Evolutionary conservation across 2,329 filamentous ascomycete species (phyloP).

Genomic region (Aspergillus neoniger): DNA sequence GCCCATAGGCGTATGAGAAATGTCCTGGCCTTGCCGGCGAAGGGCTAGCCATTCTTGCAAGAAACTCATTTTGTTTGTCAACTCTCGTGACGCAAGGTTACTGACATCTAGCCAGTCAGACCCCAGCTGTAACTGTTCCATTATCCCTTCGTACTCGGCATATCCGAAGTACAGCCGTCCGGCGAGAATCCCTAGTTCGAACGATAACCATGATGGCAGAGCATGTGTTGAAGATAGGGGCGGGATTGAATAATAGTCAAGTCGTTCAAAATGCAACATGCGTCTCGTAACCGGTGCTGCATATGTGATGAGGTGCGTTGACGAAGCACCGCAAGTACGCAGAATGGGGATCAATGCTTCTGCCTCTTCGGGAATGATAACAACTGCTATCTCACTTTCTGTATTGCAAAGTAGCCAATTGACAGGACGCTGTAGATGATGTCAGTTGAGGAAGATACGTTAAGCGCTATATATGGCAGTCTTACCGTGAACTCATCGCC

Average conservation of each 20-base stretch:
- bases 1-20: slow-evolving; percentile 39
- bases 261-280: slow-evolving; percentile 61
- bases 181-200: slow-evolving; percentile 62
- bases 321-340: slow-evolving; percentile 9
- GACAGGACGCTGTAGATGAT: slow-evolving; percentile 36
- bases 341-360: slow-evolving; percentile 56
- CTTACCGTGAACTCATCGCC: slow-evolving; percentile 17
- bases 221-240: slow-evolving; percentile 42
- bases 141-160: slow-evolving; percentile 23
- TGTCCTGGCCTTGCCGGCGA: slow-evolving; percentile 38
- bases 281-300: slow-evolving; percentile 60
- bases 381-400: slow-evolving; percentile 50
- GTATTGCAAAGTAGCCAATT: slow-evolving; percentile 64
- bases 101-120: neutral
- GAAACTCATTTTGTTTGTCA: slow-evolving; percentile 27
- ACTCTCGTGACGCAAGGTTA: neutral
- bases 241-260: slow-evolving; percentile 58
- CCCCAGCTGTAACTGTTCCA: neutral
- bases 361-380: slow-evolving; percentile 66
- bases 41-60: slow-evolving; percentile 38
- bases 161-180: slow-evolving; percentile 58
- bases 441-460: neutral
- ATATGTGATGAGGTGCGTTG: slow-evolving; percentile 57
- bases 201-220: slow-evolving; percentile 55
- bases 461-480: too few relatives aligned